Evolutionary conservation across 352 stramenopile genomes (phyloP), one percentile per base, ranked within the genome.

Genomic region (Blastocystis sp.): DNA sequence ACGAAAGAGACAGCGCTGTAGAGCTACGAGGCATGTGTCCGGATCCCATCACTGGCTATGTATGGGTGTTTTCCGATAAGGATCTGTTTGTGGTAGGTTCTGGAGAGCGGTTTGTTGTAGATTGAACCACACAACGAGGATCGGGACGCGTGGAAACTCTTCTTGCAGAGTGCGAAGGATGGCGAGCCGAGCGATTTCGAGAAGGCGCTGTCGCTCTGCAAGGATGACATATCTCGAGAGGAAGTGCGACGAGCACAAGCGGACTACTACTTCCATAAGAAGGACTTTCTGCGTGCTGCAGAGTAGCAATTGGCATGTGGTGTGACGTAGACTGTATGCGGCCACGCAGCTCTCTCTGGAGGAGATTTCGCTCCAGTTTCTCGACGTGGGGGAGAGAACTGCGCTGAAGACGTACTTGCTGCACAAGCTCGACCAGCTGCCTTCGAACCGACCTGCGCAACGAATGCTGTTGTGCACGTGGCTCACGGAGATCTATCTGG

Each of bases 401-500:
- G 94, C 94, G 6, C 90, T 97, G 39, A 92, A 95, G 18, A 87
- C 94, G 3, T 97, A 97, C 75, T 90, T 97, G 84, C 76, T 95
- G 2, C 92, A 95, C 84, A 97, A 96, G 76, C 92, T 97, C 23
- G 94, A 94, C 89, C 93, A 91, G 26, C 91, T 97, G 66, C 91
- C 91, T 26, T 87, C 79, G 9, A 93, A 95, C 2, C 93, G 96
- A 79, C 97, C 96, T 90, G 96, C 94, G 3, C 94, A 97, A 90
- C 93, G 95, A 76, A 97, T 94, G 3, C 94, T 97, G 63, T 90
- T 97, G 13, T 96, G 93, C 69, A 96, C 94, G 37, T 97, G 95
- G 95, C 94, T 97, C 55, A 94, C 95, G 15, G 95, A 98, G 89
- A 92, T 97, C 9, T 97, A 96, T 62, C 87, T 97, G 41, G 93